Percentiles rank a stretch among this genome's conserved stretches.
phyloP scores from a whole-genome alignment of 441 rosid genomes.

The Erodium chrysanthum region DNA sequence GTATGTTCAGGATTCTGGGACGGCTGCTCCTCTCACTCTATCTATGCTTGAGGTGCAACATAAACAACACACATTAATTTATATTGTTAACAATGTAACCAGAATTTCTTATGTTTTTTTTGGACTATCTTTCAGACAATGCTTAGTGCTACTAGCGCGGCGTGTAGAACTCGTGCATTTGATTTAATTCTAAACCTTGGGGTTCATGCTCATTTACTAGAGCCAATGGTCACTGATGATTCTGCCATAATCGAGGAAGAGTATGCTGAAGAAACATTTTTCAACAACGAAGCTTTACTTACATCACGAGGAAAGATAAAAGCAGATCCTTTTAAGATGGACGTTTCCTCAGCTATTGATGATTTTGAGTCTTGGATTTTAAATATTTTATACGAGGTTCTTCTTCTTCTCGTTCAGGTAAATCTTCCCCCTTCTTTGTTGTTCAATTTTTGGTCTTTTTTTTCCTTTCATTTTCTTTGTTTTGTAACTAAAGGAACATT shows the following conservation, averaged over 20 bases:
- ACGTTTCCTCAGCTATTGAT: constrained; percentile 53
- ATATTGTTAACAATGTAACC: constrained; percentile 15
- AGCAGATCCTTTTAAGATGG: constrained; percentile 40
- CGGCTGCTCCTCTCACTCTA: constrained; percentile 94
- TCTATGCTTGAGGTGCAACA: constrained; percentile 85
- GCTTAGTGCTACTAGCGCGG: constrained; percentile 70
- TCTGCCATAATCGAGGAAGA: constrained; percentile 79
- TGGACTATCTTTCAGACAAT: constrained; percentile 55
- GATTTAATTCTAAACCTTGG: constrained; percentile 94
- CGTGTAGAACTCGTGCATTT: constrained; percentile 83
- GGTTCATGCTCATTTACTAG: constrained; percentile 89
- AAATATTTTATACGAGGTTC: constrained; percentile 77
- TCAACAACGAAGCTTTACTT: constrained; percentile 50
- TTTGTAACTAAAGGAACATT: neutral
- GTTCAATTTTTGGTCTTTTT: neutral
- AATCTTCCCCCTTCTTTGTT: constrained; percentile 7
- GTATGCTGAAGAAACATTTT: constrained; percentile 56
- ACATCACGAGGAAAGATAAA: constrained; percentile 40
- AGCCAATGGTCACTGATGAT: constrained; percentile 62
- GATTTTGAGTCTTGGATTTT: constrained; percentile 88
- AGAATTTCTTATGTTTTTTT: constrained; percentile 23
- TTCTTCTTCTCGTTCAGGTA: constrained; percentile 97
- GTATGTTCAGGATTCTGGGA: constrained; percentile 92
- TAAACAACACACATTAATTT: constrained; percentile 17
- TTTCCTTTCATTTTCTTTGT: neutral